Conservation (phyloP, 768 basidiomycete genomes). For the Amanita pseudoporphyria region DNA sequence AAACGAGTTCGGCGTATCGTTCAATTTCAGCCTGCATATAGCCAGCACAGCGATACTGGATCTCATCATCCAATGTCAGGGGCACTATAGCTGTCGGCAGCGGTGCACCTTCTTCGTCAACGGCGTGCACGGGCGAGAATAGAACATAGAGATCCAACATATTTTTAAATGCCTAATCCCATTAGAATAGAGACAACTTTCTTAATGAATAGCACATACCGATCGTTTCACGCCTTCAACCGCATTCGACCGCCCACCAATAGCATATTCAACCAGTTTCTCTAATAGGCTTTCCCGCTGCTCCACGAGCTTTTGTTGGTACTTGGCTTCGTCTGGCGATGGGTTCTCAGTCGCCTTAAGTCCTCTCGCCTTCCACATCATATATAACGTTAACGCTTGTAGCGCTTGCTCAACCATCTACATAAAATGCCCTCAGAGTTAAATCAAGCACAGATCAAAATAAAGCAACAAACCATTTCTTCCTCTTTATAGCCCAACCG, state of each 20-base stretch:
- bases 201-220: conserved; percentile 34
- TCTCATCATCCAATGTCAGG: conserved; percentile 67
- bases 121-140: conserved; percentile 45
- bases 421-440: not conserved
- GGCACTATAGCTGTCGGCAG: conserved; percentile 44
- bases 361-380: conserved; percentile 74
- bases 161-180: conserved; percentile 71
- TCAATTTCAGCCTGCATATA: conserved; percentile 89
- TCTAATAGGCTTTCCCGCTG: conserved; percentile 69
- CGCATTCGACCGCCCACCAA: conserved; percentile 82
- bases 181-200: not conserved
- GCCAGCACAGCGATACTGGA: conserved; percentile 82
- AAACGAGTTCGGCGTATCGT: conserved; percentile 63
- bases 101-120: conserved; percentile 31
- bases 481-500: conserved; percentile 88
- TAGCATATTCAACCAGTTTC: conserved; percentile 70
- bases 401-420: conserved; percentile 86
- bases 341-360: conserved; percentile 42
- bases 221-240: conserved; percentile 73
- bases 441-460: conserved; percentile 1
- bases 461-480: conserved; percentile 48
- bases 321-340: conserved; percentile 45
- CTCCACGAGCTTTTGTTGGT: conserved; percentile 45
- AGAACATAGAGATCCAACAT: conserved; percentile 75
- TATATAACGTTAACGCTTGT: conserved; percentile 65